A percentile compares a stretch with the other conserved stretches of the same genome.
Evolutionary conservation across 73 alveolate genomes (phyloP).

Genomic region (Urostyla sp.): DNA sequence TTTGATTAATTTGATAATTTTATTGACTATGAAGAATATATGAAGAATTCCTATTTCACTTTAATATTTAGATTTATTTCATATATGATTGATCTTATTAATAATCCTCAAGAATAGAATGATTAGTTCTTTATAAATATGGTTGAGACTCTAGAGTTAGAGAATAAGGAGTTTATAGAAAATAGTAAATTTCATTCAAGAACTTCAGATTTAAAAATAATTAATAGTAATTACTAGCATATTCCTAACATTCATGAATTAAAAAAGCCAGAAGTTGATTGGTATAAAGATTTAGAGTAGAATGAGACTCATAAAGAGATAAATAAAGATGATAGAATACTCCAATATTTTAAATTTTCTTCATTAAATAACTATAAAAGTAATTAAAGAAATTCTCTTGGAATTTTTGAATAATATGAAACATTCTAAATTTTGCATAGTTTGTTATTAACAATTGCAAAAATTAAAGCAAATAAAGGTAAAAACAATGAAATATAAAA

Average conservation of each 20-base stretch:
- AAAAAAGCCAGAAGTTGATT: neutral
- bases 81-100: neutral
- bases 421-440: neutral
- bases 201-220: conserved; percentile 37
- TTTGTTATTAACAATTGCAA: neutral
- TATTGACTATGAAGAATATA: conserved; percentile 40
- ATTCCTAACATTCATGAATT: neutral
- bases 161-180: neutral
- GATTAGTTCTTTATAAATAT: conserved; percentile 18
- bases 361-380: conserved; percentile 30
- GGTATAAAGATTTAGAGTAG: neutral
- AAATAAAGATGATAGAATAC: conserved; percentile 6
- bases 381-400: conserved; percentile 18
- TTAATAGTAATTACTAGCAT: neutral
- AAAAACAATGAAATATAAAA: neutral
- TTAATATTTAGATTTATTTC: neutral
- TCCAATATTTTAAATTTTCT: conserved; percentile 14
- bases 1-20: conserved; percentile 29
- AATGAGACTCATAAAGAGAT: neutral
- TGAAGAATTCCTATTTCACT: conserved; percentile 46
- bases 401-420: conserved; percentile 19
- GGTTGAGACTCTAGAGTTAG: neutral
- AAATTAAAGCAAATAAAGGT: neutral
- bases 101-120: conserved; percentile 4
- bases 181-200: neutral